Evolutionary conservation across 306 rosid species (phyloP), one percentile per base, ranked within the genome.

Genomic region (Purshia tridentata): DNA sequence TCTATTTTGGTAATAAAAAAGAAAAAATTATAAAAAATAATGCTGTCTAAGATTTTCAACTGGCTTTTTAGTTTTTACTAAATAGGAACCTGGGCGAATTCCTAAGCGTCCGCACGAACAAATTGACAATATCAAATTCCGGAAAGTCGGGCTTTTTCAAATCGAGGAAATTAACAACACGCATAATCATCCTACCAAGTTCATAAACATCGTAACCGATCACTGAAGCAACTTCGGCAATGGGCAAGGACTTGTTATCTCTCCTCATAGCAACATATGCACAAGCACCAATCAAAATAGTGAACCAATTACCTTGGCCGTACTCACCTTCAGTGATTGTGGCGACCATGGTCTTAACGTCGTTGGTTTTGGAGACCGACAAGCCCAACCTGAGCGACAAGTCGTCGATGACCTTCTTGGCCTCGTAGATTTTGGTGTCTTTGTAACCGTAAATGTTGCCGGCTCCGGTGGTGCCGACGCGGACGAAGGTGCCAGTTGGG

Each of bases 291-390:
- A 88, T 77, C 54, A 92, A 74, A 19, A 92, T 78, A 1, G 69
- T 67, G 69, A 92, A 84, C 98, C 94, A 92, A 35, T 74, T 50
- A 5, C 98, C 98, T 72, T 65, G 73, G 7, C 96, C 94, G 59
- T 74, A 88, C 74, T 90, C 98, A 12, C 84, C 88, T 13, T 86
- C 85, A 0, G 96, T 92, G 35, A 92, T 82, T 9, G 22, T 14
- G 42, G 83, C 76, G 3, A 84, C 77, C 90, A 88, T 88, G 9
- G 64, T 10, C 65, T 63, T 84, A 20, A 90, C 81, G 19, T 82
- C 87, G 20, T 65, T 48, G 0, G 20, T 72, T 46, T 73, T 78
- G 8, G 87, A 60, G 18, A 55, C 52, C 3, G 73, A 48, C 56
- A 92, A 70, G 7, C 87, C 92, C 69, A 90, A 77, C 23, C 78